phyloP scores from a whole-genome alignment of 192 early-diverging fungal genomes.

The Backusella tarrabulga region DNA sequence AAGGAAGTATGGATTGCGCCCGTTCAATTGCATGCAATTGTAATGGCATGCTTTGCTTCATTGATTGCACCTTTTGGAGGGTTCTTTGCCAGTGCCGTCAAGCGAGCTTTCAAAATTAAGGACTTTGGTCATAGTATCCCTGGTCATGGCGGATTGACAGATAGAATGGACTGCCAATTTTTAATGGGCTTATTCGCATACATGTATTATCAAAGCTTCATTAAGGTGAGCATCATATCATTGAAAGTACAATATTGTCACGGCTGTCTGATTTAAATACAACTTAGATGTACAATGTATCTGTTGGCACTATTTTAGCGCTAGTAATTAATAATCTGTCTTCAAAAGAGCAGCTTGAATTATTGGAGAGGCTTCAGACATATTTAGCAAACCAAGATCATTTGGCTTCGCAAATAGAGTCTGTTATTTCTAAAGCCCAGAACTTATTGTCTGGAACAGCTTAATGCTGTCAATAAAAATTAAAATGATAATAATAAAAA shows the following conservation, averaged over 20 bases:
- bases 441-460: conserved; percentile 4
- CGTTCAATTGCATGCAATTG: conserved; percentile 84
- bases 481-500: neutral
- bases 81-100: conserved; percentile 96
- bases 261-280: neutral
- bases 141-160: conserved; percentile 95
- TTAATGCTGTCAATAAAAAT: neutral
- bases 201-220: conserved; percentile 88
- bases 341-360: conserved; percentile 25
- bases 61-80: conserved; percentile 97
- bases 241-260: neutral
- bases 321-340: conserved; percentile 31
- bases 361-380: conserved; percentile 27
- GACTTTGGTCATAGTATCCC: conserved; percentile 98
- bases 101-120: conserved; percentile 96
- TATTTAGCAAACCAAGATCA: conserved; percentile 34
- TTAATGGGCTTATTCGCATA: conserved; percentile 93
- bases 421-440: conserved; percentile 17
- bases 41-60: conserved; percentile 90
- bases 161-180: conserved; percentile 98
- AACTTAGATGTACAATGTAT: conserved; percentile 33
- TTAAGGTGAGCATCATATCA: conserved; percentile 50
- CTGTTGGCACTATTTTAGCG: conserved; percentile 30
- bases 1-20: conserved; percentile 72
- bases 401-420: conserved; percentile 5